These are phyloP conservation scores for Guyanaporus albipodus DNA, from an alignment of 768 basidiomycete genomes.

Conservation along the genomic window DNA sequence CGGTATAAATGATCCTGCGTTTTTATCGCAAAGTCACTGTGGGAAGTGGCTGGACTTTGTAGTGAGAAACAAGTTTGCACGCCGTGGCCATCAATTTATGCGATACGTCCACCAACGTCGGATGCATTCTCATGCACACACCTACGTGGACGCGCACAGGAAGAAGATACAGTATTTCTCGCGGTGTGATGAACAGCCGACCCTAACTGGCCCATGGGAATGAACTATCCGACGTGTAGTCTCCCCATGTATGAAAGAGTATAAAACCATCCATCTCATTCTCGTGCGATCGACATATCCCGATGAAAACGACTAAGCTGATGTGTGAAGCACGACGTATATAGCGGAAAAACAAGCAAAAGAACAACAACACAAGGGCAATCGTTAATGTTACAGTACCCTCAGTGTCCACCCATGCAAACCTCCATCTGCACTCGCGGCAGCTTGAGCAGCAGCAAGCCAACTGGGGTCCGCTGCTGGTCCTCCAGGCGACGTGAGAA, in stretches of 20 bases:
- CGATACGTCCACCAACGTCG: too few species aligned
- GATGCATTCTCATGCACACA: too few species aligned
- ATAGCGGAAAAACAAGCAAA: slow-evolving; percentile 26
- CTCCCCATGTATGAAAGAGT: too few species aligned
- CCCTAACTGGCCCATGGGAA: too few species aligned
- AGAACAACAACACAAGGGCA: slow-evolving; percentile 24
- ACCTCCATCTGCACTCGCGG: slow-evolving; percentile 61
- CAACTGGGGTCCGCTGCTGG: slow-evolving; percentile 56
- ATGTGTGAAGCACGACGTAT: slow-evolving; percentile 22
- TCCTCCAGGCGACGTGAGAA: slow-evolving; percentile 42
- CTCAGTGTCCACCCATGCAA: slow-evolving; percentile 75
- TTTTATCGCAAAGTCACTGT: too few species aligned
- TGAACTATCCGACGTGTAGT: too few species aligned
- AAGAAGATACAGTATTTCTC: too few species aligned
- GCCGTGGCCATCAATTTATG: too few species aligned
- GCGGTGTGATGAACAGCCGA: too few species aligned
- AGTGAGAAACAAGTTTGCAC: too few species aligned
- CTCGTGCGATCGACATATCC: slow-evolving; percentile 12
- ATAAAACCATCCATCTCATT: slow-evolving; percentile 11
- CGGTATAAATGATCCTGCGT: neutral
- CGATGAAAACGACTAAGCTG: slow-evolving; percentile 4
- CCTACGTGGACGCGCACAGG: too few species aligned
- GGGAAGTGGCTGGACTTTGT: too few species aligned
- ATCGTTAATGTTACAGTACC: slow-evolving; percentile 52
- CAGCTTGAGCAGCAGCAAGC: slow-evolving; percentile 72